Evolutionary conservation across 305 asterid species (phyloP), one percentile per base, ranked within the genome.

Genomic region (Fraxinus xanthoxyloides): DNA sequence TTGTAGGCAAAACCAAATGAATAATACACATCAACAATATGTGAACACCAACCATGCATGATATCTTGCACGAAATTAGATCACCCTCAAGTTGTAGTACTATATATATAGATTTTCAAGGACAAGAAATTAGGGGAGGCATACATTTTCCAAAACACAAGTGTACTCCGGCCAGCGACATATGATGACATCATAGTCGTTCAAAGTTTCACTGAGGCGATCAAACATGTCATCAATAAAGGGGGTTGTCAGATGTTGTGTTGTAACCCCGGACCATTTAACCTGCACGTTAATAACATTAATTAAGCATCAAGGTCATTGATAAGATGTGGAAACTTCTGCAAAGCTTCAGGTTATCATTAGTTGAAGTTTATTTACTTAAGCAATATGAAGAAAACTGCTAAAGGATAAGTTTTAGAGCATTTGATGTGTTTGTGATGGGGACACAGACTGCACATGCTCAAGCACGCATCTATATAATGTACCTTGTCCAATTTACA

Each of bases 151-250:
- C 86, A 89, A 79, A 32, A 81, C 89, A 77, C 82, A 85, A 38
- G 91, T 88, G 77, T 89, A 89, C 72, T 89, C 91, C 6, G 91
- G 92, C 92, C 92, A 89, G 72, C 92, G 91, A 77, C 89, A 69
- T 74, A 89, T 88, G 82, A 89, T 89, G 86, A 89, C 83, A 77
- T 88, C 91, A 78, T 86, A 89, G 84, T 89, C 89, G 19, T 82
- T 88, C 79, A 89, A 77, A 31, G 90, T 88, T 77, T 82, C 88
- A 38, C 83, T 85, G 75, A 89, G 87, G 30, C 92, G 91, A 40
- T 86, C 89, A 56, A 88, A 89, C 92, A 89, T 88, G 30, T 89
- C 91, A 83, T 89, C 92, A 34, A 89, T 70, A 81, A 89, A 89
- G 3, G 92, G 92, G 34, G 92, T 89, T 1, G 91, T 89, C 23